Conservation (phyloP, 2,329 filamentous ascomycete genomes). For the Ceratocystis variospora region DNA sequence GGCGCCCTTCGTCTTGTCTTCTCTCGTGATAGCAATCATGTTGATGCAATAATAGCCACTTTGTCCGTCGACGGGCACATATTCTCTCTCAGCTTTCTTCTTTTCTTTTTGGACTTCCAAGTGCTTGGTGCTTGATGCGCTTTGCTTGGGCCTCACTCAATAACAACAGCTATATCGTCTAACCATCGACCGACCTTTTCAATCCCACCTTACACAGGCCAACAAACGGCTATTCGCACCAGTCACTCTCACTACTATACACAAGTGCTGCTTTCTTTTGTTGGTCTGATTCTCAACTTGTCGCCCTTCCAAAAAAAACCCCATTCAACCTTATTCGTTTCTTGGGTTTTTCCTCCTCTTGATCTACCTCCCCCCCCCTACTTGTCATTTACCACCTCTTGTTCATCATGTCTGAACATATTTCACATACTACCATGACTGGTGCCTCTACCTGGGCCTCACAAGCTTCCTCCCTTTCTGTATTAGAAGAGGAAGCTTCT, state of each 20-base stretch:
- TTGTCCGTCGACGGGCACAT: conserved; percentile 18
- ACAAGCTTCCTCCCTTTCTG: conserved; percentile 15
- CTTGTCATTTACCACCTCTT: not conserved
- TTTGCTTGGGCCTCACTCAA: conserved; percentile 3
- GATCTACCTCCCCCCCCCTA: not conserved
- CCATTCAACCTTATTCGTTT: not conserved
- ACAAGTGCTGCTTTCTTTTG: not conserved
- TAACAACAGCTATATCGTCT: conserved; percentile 1
- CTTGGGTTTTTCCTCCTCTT: not conserved
- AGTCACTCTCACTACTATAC: not conserved
- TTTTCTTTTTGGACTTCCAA: not conserved
- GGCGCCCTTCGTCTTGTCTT: conserved; percentile 9
- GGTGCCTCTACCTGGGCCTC: conserved; percentile 17
- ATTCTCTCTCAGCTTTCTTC: not conserved
- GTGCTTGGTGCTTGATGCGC: conserved; percentile 7
- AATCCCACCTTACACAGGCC: not conserved
- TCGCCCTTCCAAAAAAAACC: too few relatives aligned
- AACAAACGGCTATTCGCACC: not conserved
- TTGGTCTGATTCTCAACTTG: too few relatives aligned
- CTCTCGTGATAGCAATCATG: conserved; percentile 17
- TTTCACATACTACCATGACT: conserved; percentile 10
- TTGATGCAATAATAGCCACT: conserved; percentile 16
- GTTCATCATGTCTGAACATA: conserved; percentile 15
- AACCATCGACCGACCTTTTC: not conserved
- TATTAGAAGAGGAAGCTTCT: conserved; percentile 19